Evolutionary conservation across 225 moss, liverwort and hornwort species (phyloP), one percentile per base, ranked within the genome.

Genomic region (Physcomitrium patens): DNA sequence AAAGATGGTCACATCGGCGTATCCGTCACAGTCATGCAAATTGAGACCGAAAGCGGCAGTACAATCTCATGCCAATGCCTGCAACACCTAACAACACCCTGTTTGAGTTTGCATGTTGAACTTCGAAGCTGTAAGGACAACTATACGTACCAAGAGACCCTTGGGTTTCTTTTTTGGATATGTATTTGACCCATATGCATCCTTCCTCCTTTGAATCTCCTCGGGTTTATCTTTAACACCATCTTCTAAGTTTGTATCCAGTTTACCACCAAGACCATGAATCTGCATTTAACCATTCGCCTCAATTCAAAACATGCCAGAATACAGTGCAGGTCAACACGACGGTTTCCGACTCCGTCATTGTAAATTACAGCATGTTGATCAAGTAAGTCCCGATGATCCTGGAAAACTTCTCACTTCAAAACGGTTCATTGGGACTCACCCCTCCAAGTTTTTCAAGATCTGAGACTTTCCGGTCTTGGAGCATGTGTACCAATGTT

Each of bases 161-260:
- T 94, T 99, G 3, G 90, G 63, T 15, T 90, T 86, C 47, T 93
- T 95, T 67, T 89, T 80, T 3, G 95, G 93, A 74, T 93, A 90
- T n/a, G 89, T 90, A 63, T 99, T 99, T 16, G 71, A 27, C 15
- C 99, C 99, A 65, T 82, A 99, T 0, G 86, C 91, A 64, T 80
- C 81, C 67, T 87, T 90, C 50, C 99, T 85, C 77, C 85, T 92
- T 16, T 93, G 81, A 27, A 91, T 3, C 22, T 67, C 85, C 50
- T 80, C 86, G 3, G 76, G 76, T 63, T 72, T 79, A 10, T 86
- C 91, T 8, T 59, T 70, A 15, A 95, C 68, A 47, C 99, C 99
- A 4, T 82, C 75, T 76, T 93, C 93, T 28, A 92, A 77, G 56
- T 81, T 77, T 44, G 93, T 87, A 19, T 61, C 69, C 19, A 99